Percentiles rank a stretch among this genome's conserved stretches.
These are phyloP conservation scores for Dichomitus squalens DNA, from an alignment of 1,284 basidiomycete species.

Conservation along the genomic window DNA sequence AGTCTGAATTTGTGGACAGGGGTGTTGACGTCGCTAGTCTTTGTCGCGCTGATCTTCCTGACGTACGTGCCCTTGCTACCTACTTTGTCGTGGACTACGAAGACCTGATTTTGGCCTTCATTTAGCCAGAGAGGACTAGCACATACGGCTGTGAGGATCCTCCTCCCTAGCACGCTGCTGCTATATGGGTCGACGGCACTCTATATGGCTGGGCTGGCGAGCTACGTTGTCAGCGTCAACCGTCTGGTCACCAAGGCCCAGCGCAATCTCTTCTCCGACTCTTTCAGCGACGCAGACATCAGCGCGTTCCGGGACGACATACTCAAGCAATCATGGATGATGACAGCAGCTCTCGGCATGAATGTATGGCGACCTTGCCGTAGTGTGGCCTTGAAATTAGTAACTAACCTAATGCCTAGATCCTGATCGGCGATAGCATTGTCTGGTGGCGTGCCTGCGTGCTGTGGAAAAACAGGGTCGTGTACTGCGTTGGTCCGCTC, in stretches of 20 bases:
- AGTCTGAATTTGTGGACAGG: neutral
- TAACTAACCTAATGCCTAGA: neutral
- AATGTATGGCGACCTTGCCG: neutral
- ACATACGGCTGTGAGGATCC: neutral
- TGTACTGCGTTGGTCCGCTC: neutral
- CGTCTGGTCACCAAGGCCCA: neutral
- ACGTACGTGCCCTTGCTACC: neutral
- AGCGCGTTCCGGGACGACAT: neutral
- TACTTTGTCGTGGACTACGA: neutral
- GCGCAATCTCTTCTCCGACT: neutral
- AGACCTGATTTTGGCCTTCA: neutral
- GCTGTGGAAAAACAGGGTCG: neutral
- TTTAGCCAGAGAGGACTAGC: neutral
- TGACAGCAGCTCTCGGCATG: neutral
- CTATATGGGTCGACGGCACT: neutral
- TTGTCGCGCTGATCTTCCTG: neutral
- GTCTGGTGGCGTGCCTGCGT: neutral
- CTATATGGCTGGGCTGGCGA: neutral
- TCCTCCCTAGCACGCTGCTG: neutral
- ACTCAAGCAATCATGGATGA: neutral
- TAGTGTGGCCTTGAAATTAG: no score
- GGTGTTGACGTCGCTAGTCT: neutral
- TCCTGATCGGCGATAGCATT: neutral
- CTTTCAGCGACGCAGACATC: neutral
- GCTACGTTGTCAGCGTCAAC: neutral